These are phyloP conservation scores for Agroathelia rolfsii DNA, from an alignment of 1,284 basidiomycete species.

Conservation along the genomic window DNA sequence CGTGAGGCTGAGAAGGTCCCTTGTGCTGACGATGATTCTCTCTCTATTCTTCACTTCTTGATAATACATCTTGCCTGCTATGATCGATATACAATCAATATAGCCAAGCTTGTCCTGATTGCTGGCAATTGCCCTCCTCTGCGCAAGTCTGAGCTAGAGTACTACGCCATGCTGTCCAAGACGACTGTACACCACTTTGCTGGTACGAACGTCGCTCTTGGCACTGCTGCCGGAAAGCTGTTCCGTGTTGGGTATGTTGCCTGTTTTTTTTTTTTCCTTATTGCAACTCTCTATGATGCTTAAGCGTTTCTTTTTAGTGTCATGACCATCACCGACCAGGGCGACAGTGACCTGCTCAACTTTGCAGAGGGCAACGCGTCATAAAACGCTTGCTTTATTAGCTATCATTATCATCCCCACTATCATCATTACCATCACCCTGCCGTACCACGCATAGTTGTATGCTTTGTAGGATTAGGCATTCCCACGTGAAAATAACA, in stretches of 20 bases:
- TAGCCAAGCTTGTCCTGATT: conserved; percentile 98
- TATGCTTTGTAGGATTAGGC: conserved; percentile 10
- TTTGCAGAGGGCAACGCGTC: conserved; percentile 57
- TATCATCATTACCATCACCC: too few relatives aligned
- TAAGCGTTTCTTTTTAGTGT: conserved; percentile 44
- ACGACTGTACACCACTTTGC: conserved; percentile 95
- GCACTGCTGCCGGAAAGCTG: conserved; percentile 97
- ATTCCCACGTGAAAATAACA: conserved; percentile 7
- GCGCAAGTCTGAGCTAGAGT: conserved; percentile 99
- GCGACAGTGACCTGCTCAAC: conserved; percentile 90
- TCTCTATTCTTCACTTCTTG: conserved; percentile 13
- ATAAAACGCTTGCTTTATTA: conserved; percentile 19
- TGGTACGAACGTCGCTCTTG: conserved; percentile 95
- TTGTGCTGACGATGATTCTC: conserved; percentile 44
- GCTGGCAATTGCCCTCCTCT: conserved; percentile 99
- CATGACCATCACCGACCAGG: conserved; percentile 94
- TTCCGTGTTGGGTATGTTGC: conserved; percentile 91
- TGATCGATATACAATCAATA: conserved; percentile 8
- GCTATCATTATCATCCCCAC: too few relatives aligned
- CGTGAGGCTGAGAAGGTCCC: conserved; percentile 95
- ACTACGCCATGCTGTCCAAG: conserved; percentile 99
- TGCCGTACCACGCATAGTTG: conserved; percentile 3
- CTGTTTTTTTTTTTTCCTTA: conserved; percentile 1
- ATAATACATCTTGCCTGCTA: conserved; percentile 6
- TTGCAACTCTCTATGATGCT: conserved; percentile 1